phyloP scores from a whole-genome alignment of 371 early-diverging fungal genomes.

The Apophysomyces ossiformis region DNA sequence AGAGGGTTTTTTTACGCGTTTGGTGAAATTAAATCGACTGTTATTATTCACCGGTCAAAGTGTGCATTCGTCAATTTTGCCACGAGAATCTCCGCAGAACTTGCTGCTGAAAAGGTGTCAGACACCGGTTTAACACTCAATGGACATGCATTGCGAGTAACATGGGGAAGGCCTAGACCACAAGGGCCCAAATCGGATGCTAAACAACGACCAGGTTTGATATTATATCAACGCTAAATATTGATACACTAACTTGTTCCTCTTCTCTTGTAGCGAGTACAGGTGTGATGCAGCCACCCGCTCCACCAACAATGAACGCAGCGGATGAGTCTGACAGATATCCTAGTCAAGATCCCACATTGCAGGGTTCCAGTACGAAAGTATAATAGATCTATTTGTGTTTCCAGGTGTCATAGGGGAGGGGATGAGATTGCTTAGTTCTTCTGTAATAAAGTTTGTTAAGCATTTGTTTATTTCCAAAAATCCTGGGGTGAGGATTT shows the following conservation, averaged over 20 bases:
- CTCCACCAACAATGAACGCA: conserved; percentile 44
- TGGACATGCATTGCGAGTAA: conserved; percentile 54
- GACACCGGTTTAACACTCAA: conserved; percentile 57
- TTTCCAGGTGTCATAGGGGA: neutral
- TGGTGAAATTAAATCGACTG: conserved; percentile 91
- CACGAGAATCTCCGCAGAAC: conserved; percentile 76
- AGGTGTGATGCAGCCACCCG: conserved; percentile 41
- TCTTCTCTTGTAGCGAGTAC: conserved; percentile 16
- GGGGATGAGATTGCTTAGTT: neutral
- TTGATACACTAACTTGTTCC: neutral
- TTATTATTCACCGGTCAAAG: conserved; percentile 74
- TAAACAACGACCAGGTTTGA: conserved; percentile 21
- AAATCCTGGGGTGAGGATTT: too few species aligned
- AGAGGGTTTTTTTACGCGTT: conserved; percentile 78
- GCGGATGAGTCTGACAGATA: conserved; percentile 33
- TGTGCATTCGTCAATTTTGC: conserved; percentile 93
- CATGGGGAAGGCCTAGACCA: conserved; percentile 70
- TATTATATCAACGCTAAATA: neutral
- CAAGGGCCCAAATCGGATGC: conserved; percentile 56
- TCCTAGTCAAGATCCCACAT: conserved; percentile 56
- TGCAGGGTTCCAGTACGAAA: conserved; percentile 43
- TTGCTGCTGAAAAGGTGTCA: conserved; percentile 66
- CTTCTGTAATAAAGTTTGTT: neutral
- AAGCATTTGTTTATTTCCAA: too few species aligned
- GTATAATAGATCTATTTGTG: neutral